Evolutionary conservation across 352 stramenopile species (phyloP).

Genomic region (Phytophthora multivora): DNA sequence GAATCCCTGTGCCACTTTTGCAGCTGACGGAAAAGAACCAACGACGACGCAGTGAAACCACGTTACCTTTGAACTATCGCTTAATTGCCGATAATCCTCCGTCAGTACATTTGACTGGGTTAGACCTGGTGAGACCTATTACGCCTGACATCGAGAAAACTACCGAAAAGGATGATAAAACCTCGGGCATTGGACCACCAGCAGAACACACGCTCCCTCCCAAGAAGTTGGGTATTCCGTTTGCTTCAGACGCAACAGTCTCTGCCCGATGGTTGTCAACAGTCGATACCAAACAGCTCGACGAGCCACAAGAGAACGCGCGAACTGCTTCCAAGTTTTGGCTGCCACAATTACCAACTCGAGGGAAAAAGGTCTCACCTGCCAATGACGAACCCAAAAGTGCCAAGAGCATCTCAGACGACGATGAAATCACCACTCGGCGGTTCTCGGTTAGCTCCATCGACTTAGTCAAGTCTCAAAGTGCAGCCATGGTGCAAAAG

Average conservation of each 20-base stretch:
- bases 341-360: neutral
- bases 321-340: slow-evolving; percentile 2
- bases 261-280: slow-evolving; percentile 4
- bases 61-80: neutral
- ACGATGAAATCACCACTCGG: slow-evolving; percentile 27
- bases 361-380: slow-evolving; percentile 5
- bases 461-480: slow-evolving; percentile 22
- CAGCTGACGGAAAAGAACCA: neutral
- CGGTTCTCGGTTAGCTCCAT: slow-evolving; percentile 52
- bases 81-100: neutral
- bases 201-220: neutral
- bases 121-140: neutral
- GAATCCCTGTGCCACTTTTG: too few relatives aligned
- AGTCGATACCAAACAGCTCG: neutral
- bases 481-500: slow-evolving; percentile 8
- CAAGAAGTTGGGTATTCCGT: slow-evolving; percentile 14
- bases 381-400: neutral
- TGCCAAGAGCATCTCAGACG: neutral
- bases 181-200: neutral
- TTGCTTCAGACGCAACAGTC: slow-evolving; percentile 14
- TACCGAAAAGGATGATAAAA: neutral
- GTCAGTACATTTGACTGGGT: neutral
- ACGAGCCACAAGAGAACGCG: neutral
- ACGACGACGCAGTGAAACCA: slow-evolving; percentile 1
- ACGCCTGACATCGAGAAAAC: neutral